Base-by-base conservation (phyloP, 768 basidiomycete species). In the Daedalea quercina region DNA sequence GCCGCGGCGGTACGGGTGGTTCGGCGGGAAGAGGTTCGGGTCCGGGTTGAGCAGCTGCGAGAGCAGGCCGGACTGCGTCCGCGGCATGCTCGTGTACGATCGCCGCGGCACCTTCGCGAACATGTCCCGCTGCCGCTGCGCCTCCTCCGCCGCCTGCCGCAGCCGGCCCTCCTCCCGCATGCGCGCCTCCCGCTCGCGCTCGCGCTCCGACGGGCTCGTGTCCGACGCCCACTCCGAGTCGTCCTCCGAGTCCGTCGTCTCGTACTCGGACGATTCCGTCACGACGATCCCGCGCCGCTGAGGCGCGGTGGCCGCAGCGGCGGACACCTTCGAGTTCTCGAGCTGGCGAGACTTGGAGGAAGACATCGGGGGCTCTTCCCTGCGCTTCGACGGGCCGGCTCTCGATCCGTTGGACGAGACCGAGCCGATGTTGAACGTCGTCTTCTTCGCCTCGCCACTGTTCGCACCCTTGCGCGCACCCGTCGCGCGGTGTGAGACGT, bases 11-110 rank as follows among this genome's bases (percentile, higher is more conserved):
- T 81, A 84, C 1, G 83, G 79, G 64, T 84, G 84, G 37, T 71
- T 75, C 1, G 67, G 65, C 4, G 84, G 83, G 60, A 87, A 77
- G 26, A 81, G 69, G 12, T 70, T 62, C 19, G 84, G 82, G 60
- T 85, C 78, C 0, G 88, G 89, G 57, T 90, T 84, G 74, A 91
- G 74, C 41, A 91, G 68, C 65, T 80, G 80, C 24, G 79, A 79
- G 50, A 90, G 69, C 41, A 87, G 66, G 3, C 87, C 88, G 9
- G 77, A 78, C 44, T 70, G 67, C 9, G 76, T 71, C 50, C 67
- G 81, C 61, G 65, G 81, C 64, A 76, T 66, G 54, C 81, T 81
- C 49, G 79, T 76, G 63, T 85, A 87, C 28, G 81, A 85, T 25
- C 77, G 69, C 48, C 78, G 75, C 1, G 86, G 87, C 13, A 83